Evolutionary conservation across 495 filamentous ascomycete species (phyloP).

Genomic region (Sporormia fimetaria): DNA sequence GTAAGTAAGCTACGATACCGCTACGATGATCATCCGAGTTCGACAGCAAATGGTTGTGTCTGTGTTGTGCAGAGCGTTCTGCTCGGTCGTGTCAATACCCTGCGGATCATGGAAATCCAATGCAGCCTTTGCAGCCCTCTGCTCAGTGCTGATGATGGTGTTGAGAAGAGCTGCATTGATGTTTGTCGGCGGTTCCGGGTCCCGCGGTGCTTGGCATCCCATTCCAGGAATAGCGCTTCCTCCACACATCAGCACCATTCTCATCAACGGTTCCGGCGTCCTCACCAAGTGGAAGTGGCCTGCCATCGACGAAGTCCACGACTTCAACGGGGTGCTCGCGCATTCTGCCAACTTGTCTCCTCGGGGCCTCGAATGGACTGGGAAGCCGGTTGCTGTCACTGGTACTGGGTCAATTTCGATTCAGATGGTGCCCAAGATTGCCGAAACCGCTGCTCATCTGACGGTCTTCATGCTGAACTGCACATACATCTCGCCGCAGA

Average conservation of each 20-base stretch:
- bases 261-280: slow-evolving; percentile 6
- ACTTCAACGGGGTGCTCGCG: slow-evolving; percentile 14
- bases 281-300: slow-evolving; percentile 18
- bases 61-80: too few relatives aligned
- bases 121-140: too few relatives aligned
- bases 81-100: too few relatives aligned
- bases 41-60: too few relatives aligned
- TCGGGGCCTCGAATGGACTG: slow-evolving; percentile 7
- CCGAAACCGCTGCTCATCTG: slow-evolving; percentile 1
- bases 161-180: too few relatives aligned
- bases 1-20: too few relatives aligned
- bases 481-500: slow-evolving; percentile 9
- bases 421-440: slow-evolving; percentile 7
- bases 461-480: slow-evolving; percentile 7
- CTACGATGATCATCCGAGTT: too few relatives aligned
- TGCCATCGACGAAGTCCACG: slow-evolving; percentile 6
- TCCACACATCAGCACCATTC: neutral
- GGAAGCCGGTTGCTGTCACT: slow-evolving; percentile 11
- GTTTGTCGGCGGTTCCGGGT: too few relatives aligned
- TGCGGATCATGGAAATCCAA: too few relatives aligned
- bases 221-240: too few relatives aligned
- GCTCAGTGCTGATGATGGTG: too few relatives aligned
- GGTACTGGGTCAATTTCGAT: slow-evolving; percentile 7
- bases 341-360: slow-evolving; percentile 12
- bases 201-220: too few relatives aligned